Conservation (phyloP, 352 stramenopile species). For the Phytophthora rubi region DNA sequence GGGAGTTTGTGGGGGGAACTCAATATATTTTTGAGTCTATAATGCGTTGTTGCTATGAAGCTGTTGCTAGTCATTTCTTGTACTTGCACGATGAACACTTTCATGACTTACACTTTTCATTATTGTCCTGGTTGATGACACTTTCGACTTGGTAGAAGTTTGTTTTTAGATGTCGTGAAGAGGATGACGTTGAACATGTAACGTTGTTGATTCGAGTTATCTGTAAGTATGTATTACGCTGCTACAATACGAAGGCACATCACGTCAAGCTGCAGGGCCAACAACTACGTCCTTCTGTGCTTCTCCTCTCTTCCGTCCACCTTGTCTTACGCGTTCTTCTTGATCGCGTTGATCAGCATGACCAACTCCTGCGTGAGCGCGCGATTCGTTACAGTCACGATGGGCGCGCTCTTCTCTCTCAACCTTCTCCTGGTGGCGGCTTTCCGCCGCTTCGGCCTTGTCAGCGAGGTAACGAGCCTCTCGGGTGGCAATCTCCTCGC, state of each 20-base stretch:
- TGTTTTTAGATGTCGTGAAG: background rate
- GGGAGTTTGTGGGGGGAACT: background rate
- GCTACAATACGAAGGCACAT: background rate
- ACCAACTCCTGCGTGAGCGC: background rate
- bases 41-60: background rate
- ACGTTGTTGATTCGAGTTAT: constrained; percentile 1
- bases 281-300: background rate
- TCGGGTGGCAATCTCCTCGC: background rate
- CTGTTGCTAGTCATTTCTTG: background rate
- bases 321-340: background rate
- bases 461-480: constrained; percentile 1
- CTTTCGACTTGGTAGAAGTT: background rate
- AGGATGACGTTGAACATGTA: background rate
- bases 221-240: background rate
- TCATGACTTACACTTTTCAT: background rate
- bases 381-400: background rate
- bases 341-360: background rate
- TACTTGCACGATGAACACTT: background rate
- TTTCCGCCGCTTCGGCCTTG: background rate
- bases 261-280: background rate
- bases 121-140: background rate
- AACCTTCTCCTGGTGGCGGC: background rate
- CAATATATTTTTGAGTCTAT: background rate
- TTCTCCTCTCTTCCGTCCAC: background rate
- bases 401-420: background rate